Percentiles rank a stretch among this genome's conserved stretches.
Evolutionary conservation across 148 eudicot genomes (phyloP).

Genomic region (Drosera capensis): DNA sequence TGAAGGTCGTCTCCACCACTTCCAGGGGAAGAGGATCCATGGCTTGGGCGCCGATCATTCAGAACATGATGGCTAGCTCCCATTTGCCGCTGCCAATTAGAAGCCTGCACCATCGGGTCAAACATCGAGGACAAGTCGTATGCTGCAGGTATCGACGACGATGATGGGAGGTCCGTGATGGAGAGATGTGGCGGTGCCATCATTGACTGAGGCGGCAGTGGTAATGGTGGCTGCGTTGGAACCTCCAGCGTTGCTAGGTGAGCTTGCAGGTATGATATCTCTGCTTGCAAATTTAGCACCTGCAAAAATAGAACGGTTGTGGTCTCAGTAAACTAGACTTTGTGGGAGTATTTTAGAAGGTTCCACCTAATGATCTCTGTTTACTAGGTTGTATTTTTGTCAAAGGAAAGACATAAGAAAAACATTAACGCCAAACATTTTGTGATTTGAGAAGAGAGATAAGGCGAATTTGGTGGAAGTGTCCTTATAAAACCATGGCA

Average conservation of each 20-base stretch:
- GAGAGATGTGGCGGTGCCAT: conserved; percentile 2
- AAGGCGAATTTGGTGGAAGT: no score
- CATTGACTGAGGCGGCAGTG: conserved; percentile 17
- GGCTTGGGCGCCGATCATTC: conserved; percentile 1
- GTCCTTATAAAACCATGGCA: no score
- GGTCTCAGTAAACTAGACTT: no score
- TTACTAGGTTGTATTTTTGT: no score
- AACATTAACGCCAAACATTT: no score
- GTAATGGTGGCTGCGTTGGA: conserved; percentile 49
- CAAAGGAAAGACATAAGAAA: no score
- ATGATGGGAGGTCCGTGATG: conserved; percentile 26
- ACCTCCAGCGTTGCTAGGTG: conserved; percentile 54
- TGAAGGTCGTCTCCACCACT: conserved; percentile 26
- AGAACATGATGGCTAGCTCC: no score
- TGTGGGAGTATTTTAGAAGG: no score
- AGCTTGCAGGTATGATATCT: conserved; percentile 73
- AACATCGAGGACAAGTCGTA: conserved; percentile 36
- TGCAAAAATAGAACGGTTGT: no score
- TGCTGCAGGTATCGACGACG: conserved; percentile 14
- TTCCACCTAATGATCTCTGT: no score
- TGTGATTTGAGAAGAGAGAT: no score
- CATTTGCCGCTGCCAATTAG: conserved; percentile 18
- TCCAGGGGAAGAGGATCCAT: conserved; percentile 6
- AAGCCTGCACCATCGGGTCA: conserved; percentile 23
- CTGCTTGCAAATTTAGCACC: conserved; percentile 78